Percentiles rank a stretch among this genome's conserved stretches.
phyloP scores from a whole-genome alignment of 1,284 basidiomycete genomes.

The Taiwanofungus camphoratus region DNA sequence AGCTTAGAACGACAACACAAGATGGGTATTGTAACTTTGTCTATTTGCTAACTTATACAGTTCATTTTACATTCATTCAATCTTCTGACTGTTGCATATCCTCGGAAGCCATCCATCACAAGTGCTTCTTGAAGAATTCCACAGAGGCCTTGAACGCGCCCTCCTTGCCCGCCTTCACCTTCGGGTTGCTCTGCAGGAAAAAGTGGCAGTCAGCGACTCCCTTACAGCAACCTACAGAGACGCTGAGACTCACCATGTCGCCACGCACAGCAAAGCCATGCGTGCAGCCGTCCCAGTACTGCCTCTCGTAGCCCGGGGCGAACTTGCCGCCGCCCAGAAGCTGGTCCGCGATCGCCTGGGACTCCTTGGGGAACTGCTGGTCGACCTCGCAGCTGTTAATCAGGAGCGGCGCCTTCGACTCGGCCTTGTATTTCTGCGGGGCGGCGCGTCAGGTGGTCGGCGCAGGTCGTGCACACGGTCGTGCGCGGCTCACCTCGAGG shows the following conservation, averaged over 20 bases:
- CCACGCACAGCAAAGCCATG: conserved; percentile 50
- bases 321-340: conserved; percentile 51
- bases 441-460: neutral
- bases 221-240: conserved; percentile 1
- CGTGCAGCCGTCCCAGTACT: conserved; percentile 38
- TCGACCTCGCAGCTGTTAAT: conserved; percentile 61
- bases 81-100: no score
- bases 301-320: conserved; percentile 38
- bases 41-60: no score
- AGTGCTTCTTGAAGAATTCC: conserved; percentile 26
- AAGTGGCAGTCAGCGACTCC: conserved; percentile 5
- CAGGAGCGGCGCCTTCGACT: conserved; percentile 49
- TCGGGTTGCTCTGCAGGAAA: conserved; percentile 23
- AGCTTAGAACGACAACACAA: no score
- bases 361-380: conserved; percentile 41
- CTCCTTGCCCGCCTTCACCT: conserved; percentile 29
- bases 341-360: conserved; percentile 44
- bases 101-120: conserved; percentile 11
- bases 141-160: conserved; percentile 32
- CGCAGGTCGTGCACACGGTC: neutral
- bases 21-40: no score
- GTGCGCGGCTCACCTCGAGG: conserved; percentile 39
- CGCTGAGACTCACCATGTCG: conserved; percentile 24
- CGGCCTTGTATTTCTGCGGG: conserved; percentile 41
- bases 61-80: no score